These are phyloP conservation scores for Aspergillus spinulosporus DNA, from an alignment of 2,329 filamentous ascomycete species.

Conservation along the genomic window DNA sequence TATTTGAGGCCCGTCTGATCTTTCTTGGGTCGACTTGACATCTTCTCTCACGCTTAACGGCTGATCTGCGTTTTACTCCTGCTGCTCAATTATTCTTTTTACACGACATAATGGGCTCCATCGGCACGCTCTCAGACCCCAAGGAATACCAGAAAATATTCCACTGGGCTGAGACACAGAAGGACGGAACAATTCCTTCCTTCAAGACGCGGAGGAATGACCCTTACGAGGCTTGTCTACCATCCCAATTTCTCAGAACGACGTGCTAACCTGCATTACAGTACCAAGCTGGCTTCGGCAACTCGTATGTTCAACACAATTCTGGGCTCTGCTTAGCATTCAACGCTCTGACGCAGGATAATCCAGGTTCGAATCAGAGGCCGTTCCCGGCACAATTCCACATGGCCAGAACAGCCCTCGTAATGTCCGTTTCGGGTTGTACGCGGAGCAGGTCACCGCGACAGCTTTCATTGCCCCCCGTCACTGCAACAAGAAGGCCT, in stretches of 20 bases:
- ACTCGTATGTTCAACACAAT: slow-evolving; percentile 31
- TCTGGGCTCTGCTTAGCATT: slow-evolving; percentile 17
- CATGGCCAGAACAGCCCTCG: slow-evolving; percentile 40
- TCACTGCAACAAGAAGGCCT: slow-evolving; percentile 58
- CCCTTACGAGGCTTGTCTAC: slow-evolving; percentile 49
- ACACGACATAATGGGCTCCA: slow-evolving; percentile 28
- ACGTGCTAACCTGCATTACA: slow-evolving; percentile 23
- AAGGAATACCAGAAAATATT: slow-evolving; percentile 54
- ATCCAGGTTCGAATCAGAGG: slow-evolving; percentile 37
- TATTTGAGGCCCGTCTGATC: neutral
- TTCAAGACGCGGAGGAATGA: slow-evolving; percentile 57
- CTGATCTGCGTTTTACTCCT: neutral
- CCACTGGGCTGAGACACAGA: slow-evolving; percentile 62
- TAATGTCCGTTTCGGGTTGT: slow-evolving; percentile 36
- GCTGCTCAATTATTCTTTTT: neutral
- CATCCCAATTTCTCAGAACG: neutral
- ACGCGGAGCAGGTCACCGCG: slow-evolving; percentile 53
- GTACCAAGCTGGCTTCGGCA: slow-evolving; percentile 11
- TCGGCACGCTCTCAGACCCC: slow-evolving; percentile 28
- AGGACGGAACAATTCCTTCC: slow-evolving; percentile 56
- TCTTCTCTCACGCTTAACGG: neutral
- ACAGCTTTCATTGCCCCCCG: slow-evolving; percentile 60
- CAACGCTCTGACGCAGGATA: slow-evolving; percentile 30
- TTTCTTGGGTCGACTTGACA: neutral
- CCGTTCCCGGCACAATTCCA: slow-evolving; percentile 39